Evolutionary conservation across 2,329 filamentous ascomycete species (phyloP), one percentile per base, ranked within the genome.

Genomic region (Fusarium concolor): DNA sequence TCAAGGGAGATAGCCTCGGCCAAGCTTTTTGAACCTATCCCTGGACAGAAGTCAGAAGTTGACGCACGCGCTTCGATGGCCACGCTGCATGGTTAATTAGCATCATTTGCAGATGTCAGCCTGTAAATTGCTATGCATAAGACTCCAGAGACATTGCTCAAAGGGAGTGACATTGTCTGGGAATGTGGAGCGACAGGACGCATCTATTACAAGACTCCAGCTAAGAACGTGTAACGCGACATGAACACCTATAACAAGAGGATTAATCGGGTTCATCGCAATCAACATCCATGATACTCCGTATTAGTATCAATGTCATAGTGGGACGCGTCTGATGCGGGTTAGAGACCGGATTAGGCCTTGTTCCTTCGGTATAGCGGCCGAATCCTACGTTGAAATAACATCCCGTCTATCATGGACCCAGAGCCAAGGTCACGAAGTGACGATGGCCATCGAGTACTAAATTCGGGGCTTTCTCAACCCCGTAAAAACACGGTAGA

Each of bases 351-450:
- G 43, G 57, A 64, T 65, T 53, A 46, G 29, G 20, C 29, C 35
- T 41, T 58, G 53, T 38, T 39, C 22, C 29, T 62, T 64, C 61
- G 61, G 62, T 51, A 66, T 62, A 35, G 43, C 22, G 56, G 33
- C 65, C 65, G 61, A 55, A 69, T 69, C 65, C 57, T 45, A 65
- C 46, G 24, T 54, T 28, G 38, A 54, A 65, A 47, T 65, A 39
- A 62, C 52, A 59, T 59, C 45, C 45, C 44, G 56, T 59, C 53
- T 33, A 62, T 45, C 45, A 56, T 46, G 52, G 45, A 18, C 31
- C 61, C 39, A 46, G 45, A 41, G 43, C 22, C 37, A 49, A 51
- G 51, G 37, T 61, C 52, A 69, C 52, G 53, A 69, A 67, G 67
- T 69, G 65, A 68, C 62, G 66, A 67, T 58, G 56, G 42, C 51